Evolutionary conservation across 1,139 yeast species (phyloP), one percentile per base, ranked within the genome.

Genomic region (Magnusiomyces clavatus): DNA sequence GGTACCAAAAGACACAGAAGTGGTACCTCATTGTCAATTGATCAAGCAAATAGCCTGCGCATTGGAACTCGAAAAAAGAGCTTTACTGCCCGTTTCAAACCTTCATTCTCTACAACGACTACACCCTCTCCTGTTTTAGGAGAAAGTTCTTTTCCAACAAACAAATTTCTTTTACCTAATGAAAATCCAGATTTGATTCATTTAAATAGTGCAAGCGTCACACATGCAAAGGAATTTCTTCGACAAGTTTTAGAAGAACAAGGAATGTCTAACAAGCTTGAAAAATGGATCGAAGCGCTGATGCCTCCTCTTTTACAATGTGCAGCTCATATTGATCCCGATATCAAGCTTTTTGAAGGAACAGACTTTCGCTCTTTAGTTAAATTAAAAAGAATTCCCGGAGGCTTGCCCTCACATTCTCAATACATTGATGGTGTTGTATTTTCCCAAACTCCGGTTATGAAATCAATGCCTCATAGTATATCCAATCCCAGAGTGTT

Each of bases 351-450:
- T 38, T 84, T 89, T 3, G 94, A 86, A 56, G 84, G 86, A 3
- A 76, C 89, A 56, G 97, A 94, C 64, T 82, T 90, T 51, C 77
- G 94, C 40, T 94, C 86, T 58, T 90, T 88, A 66, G 82, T 92
- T 47, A 94, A 94, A 64, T 76, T 92, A 48, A 94, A 92, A 63
- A 77, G 89, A 56, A 80, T 90, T 12, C 75, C 83, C 1, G 98
- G 98, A 0, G 92, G 92, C 0, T 60, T 68, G 1, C 66, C 71
- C 1, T 72, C 73, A 14, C 83, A 84, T 48, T 80, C 95, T 0
- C 70, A 71, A 39, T 77, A 81, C 45, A 67, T 90, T 14, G 82
- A 86, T 62, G 99, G 98, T 1, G 70, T 88, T 6, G 84, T 87
- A 12, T 88, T 90, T 67, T 86, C 97, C 0, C 89, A 90, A 59